These are phyloP conservation scores for Nothophytophthora sp. DNA, from an alignment of 352 stramenopile genomes.

Conservation along the genomic window DNA sequence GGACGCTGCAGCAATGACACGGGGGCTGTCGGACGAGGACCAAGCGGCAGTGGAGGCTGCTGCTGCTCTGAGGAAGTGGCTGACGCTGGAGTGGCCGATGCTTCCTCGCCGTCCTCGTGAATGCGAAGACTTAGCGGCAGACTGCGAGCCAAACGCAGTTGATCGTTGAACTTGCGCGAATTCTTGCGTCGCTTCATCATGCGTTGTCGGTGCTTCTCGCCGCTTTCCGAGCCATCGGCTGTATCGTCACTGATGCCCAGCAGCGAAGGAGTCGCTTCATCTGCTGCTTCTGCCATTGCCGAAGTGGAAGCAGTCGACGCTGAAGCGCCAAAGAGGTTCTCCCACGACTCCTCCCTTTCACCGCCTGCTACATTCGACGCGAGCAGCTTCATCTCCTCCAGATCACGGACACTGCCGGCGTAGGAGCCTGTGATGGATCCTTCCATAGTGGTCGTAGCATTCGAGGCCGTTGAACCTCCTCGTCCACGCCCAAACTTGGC, in stretches of 20 bases:
- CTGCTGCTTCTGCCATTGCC: constrained; percentile 1
- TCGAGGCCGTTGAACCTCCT: constrained; percentile 36
- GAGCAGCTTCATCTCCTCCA: constrained; percentile 76
- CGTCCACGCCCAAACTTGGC: constrained; percentile 36
- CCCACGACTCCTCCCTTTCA: constrained; percentile 58
- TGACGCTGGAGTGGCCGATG: constrained; percentile 7
- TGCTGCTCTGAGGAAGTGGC: constrained; percentile 13
- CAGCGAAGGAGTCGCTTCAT: constrained; percentile 26
- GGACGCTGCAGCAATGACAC: constrained; percentile 25
- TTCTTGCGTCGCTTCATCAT: constrained; percentile 63
- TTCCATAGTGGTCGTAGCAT: constrained; percentile 39
- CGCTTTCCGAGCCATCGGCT: constrained; percentile 14
- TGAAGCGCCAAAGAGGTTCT: constrained; percentile 63
- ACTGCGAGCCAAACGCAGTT: constrained; percentile 55
- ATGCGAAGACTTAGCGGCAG: constrained; percentile 61
- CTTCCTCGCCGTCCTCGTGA: constrained; percentile 28
- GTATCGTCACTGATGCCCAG: constrained; percentile 27
- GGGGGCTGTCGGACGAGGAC: constrained; percentile 21
- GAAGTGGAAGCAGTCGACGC: neutral
- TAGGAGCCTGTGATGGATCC: constrained; percentile 45
- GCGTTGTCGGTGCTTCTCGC: constrained; percentile 40
- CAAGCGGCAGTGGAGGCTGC: constrained; percentile 25
- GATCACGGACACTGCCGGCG: constrained; percentile 32
- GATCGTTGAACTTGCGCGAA: constrained; percentile 70
- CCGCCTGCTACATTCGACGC: constrained; percentile 42